Conservation (phyloP, 164 flowering plant species). For the Stephania yunnanensis region DNA sequence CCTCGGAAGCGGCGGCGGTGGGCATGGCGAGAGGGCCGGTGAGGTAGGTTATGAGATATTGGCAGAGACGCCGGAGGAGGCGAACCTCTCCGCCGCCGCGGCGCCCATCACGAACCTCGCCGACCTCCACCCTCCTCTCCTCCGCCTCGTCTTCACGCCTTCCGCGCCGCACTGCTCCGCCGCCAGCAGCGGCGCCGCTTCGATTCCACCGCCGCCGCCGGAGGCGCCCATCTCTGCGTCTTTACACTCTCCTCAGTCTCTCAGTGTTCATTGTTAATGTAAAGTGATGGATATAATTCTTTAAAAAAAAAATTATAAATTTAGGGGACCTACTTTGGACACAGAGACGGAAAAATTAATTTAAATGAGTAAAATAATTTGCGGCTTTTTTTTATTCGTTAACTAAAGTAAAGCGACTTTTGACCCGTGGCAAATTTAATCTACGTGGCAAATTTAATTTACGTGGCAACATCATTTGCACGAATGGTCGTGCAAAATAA, state of each 20-base stretch:
- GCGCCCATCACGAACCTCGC: slow-evolving; percentile 48
- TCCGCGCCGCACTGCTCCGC: slow-evolving; percentile 37
- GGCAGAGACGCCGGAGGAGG: slow-evolving; percentile 39
- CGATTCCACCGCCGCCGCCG: not conserved
- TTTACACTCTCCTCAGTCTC: not conserved
- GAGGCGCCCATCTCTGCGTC: not conserved
- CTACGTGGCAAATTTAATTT: too few relatives aligned
- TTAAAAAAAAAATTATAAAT: too few relatives aligned
- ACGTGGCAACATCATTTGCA: too few relatives aligned
- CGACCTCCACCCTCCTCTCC: slow-evolving; percentile 49
- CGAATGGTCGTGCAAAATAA: too few relatives aligned
- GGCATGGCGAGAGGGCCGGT: slow-evolving; percentile 41
- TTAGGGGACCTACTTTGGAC: too few relatives aligned
- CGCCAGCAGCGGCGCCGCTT: slow-evolving; percentile 7
- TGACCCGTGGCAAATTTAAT: too few relatives aligned
- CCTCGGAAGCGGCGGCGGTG: slow-evolving; percentile 30
- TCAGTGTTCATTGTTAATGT: too few relatives aligned
- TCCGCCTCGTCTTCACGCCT: slow-evolving; percentile 20
- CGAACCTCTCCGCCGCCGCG: slow-evolving; percentile 51
- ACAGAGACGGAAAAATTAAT: too few relatives aligned
- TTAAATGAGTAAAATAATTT: too few relatives aligned
- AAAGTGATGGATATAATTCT: too few relatives aligned
- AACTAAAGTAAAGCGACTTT: too few relatives aligned
- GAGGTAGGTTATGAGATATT: slow-evolving; percentile 44
- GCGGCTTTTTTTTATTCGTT: too few relatives aligned